Conservation (phyloP, 805 yeast genomes). For the Ogataea naganishii region DNA sequence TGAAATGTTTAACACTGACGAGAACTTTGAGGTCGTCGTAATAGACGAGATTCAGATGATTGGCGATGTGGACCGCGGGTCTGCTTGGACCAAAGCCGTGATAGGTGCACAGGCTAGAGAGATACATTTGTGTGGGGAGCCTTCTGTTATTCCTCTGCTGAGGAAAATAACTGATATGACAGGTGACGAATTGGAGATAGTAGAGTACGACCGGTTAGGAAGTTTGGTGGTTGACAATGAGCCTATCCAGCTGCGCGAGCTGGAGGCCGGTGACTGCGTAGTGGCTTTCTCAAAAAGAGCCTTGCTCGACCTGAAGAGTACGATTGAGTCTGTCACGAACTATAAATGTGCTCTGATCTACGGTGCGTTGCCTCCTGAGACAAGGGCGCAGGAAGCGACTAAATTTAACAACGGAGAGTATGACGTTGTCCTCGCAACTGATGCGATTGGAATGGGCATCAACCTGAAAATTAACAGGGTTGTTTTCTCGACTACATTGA, state of each 20-base stretch:
- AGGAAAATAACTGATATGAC: conserved; percentile 50
- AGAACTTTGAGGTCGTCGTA: conserved; percentile 75
- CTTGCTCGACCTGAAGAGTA: conserved; percentile 60
- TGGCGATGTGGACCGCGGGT: conserved; percentile 69
- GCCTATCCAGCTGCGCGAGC: conserved; percentile 27
- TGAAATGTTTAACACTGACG: conserved; percentile 76
- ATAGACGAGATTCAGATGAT: conserved; percentile 97
- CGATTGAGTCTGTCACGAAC: conserved; percentile 55
- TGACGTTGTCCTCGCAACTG: conserved; percentile 87
- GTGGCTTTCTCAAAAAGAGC: conserved; percentile 75
- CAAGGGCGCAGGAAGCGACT: conserved; percentile 75
- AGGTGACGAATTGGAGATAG: conserved; percentile 74
- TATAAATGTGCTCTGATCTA: conserved; percentile 81
- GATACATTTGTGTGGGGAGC: conserved; percentile 91
- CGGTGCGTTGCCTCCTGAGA: conserved; percentile 95
- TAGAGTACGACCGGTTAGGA: conserved; percentile 68
- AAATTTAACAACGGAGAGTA: conserved; percentile 71
- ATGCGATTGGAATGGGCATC: conserved; percentile 97
- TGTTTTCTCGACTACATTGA: conserved; percentile 57
- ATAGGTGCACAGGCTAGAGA: conserved; percentile 82
- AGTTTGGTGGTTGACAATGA: conserved; percentile 46
- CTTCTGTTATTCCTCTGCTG: conserved; percentile 66
- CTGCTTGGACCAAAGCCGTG: conserved; percentile 91
- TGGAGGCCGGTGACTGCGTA: conserved; percentile 77
- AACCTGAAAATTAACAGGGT: conserved; percentile 78